A percentile compares a stretch with the other conserved stretches of the same genome.
Evolutionary conservation across 2,329 filamentous ascomycete genomes (phyloP).

Genomic region (Curvularia hawaiiensis): DNA sequence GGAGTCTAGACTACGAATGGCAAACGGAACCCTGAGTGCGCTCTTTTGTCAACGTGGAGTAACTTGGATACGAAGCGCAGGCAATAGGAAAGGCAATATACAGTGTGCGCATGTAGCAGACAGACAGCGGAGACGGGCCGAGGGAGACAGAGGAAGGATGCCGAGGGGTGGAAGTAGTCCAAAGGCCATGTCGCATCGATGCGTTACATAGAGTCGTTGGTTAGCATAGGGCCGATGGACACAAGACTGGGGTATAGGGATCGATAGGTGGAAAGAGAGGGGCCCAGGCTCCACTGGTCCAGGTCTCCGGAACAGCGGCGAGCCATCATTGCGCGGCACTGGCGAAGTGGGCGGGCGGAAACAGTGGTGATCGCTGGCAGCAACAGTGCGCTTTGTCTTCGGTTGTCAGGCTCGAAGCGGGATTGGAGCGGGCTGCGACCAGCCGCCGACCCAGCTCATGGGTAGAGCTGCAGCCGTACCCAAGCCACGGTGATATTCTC

Average conservation of each 20-base stretch:
- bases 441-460: slow-evolving; percentile 10
- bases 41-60: neutral
- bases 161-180: neutral
- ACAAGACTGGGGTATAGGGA: slow-evolving; percentile 15
- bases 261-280: slow-evolving; percentile 14
- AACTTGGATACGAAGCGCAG: neutral
- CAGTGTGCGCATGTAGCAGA: neutral
- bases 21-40: neutral
- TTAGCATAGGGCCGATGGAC: slow-evolving; percentile 4
- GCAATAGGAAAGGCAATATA: neutral
- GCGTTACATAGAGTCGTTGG: slow-evolving; percentile 19
- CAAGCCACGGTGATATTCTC: slow-evolving; percentile 7
- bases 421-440: neutral
- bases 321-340: slow-evolving; percentile 14
- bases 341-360: slow-evolving; percentile 16
- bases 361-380: slow-evolving; percentile 9
- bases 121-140: neutral
- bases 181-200: slow-evolving; percentile 19
- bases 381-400: neutral
- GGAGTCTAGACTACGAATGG: neutral
- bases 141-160: neutral
- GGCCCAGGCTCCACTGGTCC: slow-evolving; percentile 24
- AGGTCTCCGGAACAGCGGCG: slow-evolving; percentile 26
- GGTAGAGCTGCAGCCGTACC: slow-evolving; percentile 10
- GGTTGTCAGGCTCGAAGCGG: slow-evolving; percentile 9